A percentile compares a stretch with the other conserved stretches of the same genome.
These are phyloP conservation scores for Corynespora cassiicola DNA, from an alignment of 2,329 filamentous ascomycete genomes.

Conservation along the genomic window DNA sequence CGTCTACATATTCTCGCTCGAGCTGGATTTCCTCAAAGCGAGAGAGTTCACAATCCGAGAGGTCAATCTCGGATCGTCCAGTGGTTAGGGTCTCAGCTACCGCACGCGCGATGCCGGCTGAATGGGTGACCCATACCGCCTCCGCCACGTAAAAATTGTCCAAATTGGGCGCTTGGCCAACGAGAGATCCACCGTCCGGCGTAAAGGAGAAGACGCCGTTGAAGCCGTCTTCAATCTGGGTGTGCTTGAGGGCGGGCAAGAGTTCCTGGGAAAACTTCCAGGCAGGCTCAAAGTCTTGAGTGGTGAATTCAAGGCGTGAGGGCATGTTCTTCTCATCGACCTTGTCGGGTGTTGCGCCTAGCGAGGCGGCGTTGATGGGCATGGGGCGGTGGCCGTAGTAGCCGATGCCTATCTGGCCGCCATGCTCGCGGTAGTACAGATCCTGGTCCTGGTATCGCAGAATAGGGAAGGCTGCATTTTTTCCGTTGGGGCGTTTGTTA, in stretches of 20 bases:
- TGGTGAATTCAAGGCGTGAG: conserved; percentile 66
- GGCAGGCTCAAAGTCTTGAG: conserved; percentile 65
- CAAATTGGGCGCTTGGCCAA: conserved; percentile 64
- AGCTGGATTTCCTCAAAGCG: conserved; percentile 69
- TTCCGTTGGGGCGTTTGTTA: conserved; percentile 53
- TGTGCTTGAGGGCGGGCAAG: conserved; percentile 59
- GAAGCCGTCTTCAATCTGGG: conserved; percentile 65
- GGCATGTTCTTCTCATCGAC: conserved; percentile 69
- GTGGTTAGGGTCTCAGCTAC: conserved; percentile 65
- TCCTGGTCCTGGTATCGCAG: conserved; percentile 69
- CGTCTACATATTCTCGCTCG: conserved; percentile 60
- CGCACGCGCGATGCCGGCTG: conserved; percentile 67
- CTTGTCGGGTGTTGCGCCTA: conserved; percentile 60
- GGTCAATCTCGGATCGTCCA: conserved; percentile 62
- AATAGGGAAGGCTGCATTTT: conserved; percentile 61
- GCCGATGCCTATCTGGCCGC: conserved; percentile 67
- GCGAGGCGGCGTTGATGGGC: conserved; percentile 62
- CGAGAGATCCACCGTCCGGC: conserved; percentile 66
- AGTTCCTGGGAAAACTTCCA: conserved; percentile 64
- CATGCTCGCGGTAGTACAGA: conserved; percentile 70
- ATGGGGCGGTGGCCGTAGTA: conserved; percentile 70
- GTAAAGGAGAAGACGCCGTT: conserved; percentile 73
- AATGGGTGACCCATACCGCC: conserved; percentile 72
- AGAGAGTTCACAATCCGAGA: conserved; percentile 65
- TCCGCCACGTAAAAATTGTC: conserved; percentile 70